Evolutionary conservation across 192 early-diverging fungal genomes (phyloP).

Genomic region (Coemansia sp.): DNA sequence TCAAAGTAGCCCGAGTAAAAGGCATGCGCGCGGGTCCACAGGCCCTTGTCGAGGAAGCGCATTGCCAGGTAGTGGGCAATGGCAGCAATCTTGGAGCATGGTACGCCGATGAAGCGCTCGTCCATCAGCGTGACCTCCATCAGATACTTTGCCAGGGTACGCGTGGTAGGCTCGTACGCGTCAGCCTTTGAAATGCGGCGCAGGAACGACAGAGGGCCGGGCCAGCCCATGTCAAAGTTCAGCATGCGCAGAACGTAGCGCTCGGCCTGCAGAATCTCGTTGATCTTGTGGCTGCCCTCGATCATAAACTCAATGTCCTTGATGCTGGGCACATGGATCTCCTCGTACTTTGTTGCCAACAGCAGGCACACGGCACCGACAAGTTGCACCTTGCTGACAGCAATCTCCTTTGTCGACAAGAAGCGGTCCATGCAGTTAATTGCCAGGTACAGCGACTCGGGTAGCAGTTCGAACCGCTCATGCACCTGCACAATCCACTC

Average conservation of each 20-base stretch:
- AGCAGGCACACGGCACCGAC: constrained; percentile 90
- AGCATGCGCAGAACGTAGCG: constrained; percentile 85
- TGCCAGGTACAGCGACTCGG: constrained; percentile 90
- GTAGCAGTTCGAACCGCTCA: constrained; percentile 81
- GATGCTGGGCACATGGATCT: constrained; percentile 78
- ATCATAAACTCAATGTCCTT: constrained; percentile 83
- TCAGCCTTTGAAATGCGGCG: constrained; percentile 87
- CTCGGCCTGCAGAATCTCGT: constrained; percentile 89
- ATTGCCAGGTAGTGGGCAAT: constrained; percentile 77
- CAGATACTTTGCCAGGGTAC: constrained; percentile 92
- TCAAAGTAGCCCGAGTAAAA: constrained; percentile 82
- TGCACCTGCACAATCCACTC: constrained; percentile 97
- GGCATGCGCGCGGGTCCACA: constrained; percentile 75
- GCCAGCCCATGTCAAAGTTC: constrained; percentile 83
- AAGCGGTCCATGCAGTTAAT: constrained; percentile 97
- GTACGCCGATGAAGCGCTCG: constrained; percentile 66
- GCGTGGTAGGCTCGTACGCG: constrained; percentile 82
- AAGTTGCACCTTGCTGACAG: constrained; percentile 85
- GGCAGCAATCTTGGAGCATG: constrained; percentile 77
- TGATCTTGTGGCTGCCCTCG: constrained; percentile 70
- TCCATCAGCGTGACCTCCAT: constrained; percentile 95
- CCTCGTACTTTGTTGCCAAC: constrained; percentile 94
- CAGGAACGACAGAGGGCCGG: constrained; percentile 87
- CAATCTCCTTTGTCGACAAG: constrained; percentile 78
- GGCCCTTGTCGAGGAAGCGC: constrained; percentile 67